These are phyloP conservation scores for Lipomyces sp. DNA, from an alignment of 805 yeast genomes.

Conservation along the genomic window DNA sequence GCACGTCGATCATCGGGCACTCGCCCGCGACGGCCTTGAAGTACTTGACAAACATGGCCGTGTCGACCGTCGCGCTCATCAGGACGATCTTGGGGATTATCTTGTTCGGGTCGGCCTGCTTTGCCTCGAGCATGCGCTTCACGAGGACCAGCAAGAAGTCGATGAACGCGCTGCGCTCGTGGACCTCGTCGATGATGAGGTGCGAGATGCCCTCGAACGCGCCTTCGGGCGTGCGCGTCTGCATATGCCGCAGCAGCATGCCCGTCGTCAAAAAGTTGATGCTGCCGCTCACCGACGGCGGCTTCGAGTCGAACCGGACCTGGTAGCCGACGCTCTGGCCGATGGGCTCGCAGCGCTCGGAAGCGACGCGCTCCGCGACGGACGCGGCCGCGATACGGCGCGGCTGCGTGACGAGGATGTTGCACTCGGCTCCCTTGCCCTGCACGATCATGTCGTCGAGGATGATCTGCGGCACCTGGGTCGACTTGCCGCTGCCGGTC, in stretches of 20 bases:
- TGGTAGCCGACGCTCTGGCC: conserved; percentile 76
- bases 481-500: conserved; percentile 34
- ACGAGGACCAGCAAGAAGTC: conserved; percentile 72
- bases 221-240: conserved; percentile 8
- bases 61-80: conserved; percentile 59
- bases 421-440: conserved; percentile 25
- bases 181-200: conserved; percentile 84
- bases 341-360: conserved; percentile 58
- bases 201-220: conserved; percentile 26
- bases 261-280: conserved; percentile 86
- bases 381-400: conserved; percentile 40
- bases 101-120: neutral
- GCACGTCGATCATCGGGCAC: conserved; percentile 70
- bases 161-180: conserved; percentile 73
- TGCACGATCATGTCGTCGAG: conserved; percentile 25
- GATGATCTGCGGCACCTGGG: conserved; percentile 31
- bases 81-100: conserved; percentile 49
- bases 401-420: conserved; percentile 31
- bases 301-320: conserved; percentile 70
- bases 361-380: conserved; percentile 71
- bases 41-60: conserved; percentile 54
- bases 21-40: conserved; percentile 43
- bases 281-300: conserved; percentile 48
- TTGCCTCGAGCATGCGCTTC: conserved; percentile 35
- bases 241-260: conserved; percentile 53